Evolutionary conservation across 2,329 filamentous ascomycete genomes (phyloP), one percentile per base, ranked within the genome.

Genomic region (Phoma herbarum): DNA sequence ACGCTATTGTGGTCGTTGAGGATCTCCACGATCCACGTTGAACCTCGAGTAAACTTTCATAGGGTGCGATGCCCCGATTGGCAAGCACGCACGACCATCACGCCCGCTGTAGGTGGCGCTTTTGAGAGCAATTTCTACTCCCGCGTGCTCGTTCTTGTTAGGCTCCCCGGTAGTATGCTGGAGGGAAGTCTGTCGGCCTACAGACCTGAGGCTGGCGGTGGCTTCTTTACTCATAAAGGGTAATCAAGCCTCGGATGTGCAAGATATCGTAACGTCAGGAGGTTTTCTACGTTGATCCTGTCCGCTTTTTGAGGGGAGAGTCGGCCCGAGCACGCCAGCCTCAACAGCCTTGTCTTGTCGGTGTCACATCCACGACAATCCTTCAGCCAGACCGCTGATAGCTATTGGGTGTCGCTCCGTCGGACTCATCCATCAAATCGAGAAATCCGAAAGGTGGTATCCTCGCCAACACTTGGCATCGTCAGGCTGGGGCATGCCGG

Each of bases 391-490:
- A 2, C 20, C 26, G 14, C 25, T 23, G 37, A 25, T 20, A n/a
- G 8, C 14, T 35, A 20, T n/a, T 4, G n/a, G 8, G 25, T 20
- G 4, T 42, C 12, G 18, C 31, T 41, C 42, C 29, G 14, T n/a
- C 8, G 8, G 8, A 18, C 6, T 37, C n/a, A 22, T 37, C 6
- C 23, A 23, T 29, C 3, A 23, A 7, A 47, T 10, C 12, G 11
- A 35, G 3, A 11, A 18, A 28, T 18, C 7, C 10, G n/a, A 22
- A 28, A n/a, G 18, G 18, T 46, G 45, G 20, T 42, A 25, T 35
- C 18, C 11, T 42, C 26, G 37, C 47, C 46, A 50, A 22, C 16
- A 45, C 45, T 55, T 59, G 45, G 48, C 53, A 46, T 47, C 25
- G 35, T 50, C 44, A 26, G 39, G 55, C 37, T 43, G 45, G 16